Percentiles rank a stretch among this genome's conserved stretches.
phyloP scores from a whole-genome alignment of 139 green algal species.

The Klebsormidium nitens region DNA sequence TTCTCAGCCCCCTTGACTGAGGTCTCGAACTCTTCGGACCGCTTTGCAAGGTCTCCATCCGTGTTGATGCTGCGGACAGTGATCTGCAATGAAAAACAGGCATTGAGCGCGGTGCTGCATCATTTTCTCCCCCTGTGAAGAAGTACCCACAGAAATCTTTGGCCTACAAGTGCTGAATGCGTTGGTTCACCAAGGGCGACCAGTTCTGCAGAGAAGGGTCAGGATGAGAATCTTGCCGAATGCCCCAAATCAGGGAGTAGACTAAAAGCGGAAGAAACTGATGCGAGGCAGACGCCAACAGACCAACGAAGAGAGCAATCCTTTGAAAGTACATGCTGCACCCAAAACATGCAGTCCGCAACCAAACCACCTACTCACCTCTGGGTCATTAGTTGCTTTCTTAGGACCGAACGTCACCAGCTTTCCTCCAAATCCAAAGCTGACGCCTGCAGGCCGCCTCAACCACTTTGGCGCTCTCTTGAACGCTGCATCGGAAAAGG shows the following conservation, averaged over 20 bases:
- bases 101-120: not conserved
- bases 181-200: too few relatives aligned
- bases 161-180: not conserved
- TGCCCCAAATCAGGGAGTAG: too few relatives aligned
- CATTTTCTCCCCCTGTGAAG: too few relatives aligned
- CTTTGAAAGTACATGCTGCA: too few relatives aligned
- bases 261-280: too few relatives aligned
- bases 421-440: slow-evolving; percentile 65
- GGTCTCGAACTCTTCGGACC: slow-evolving; percentile 68
- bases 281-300: too few relatives aligned
- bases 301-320: too few relatives aligned
- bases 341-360: too few relatives aligned
- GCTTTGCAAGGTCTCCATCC: slow-evolving; percentile 57
- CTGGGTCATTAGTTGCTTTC: not conserved
- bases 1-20: slow-evolving; percentile 62
- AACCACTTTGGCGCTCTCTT: slow-evolving; percentile 78
- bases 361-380: too few relatives aligned
- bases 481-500: slow-evolving; percentile 32
- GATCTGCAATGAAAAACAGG: slow-evolving; percentile 12
- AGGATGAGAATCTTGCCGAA: too few relatives aligned
- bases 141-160: slow-evolving; percentile 1
- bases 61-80: slow-evolving; percentile 58
- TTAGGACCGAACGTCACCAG: slow-evolving; percentile 47
- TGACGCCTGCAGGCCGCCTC: slow-evolving; percentile 58
- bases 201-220: not conserved